These are phyloP conservation scores for Penicillium brevicompactum DNA, from an alignment of 2,329 filamentous ascomycete species.

Conservation along the genomic window DNA sequence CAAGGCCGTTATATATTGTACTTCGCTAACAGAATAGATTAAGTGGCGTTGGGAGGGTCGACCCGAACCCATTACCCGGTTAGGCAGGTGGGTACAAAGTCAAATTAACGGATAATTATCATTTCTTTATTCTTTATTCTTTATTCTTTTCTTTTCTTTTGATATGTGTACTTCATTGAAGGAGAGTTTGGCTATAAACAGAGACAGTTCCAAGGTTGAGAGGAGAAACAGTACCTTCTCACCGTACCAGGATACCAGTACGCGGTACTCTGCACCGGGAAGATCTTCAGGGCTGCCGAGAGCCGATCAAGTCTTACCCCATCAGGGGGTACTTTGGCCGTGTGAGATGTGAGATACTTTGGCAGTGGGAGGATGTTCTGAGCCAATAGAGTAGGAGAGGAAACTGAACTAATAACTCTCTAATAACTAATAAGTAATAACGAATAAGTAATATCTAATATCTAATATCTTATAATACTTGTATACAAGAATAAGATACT, in stretches of 20 bases:
- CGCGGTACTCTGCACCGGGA: background rate
- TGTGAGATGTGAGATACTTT: background rate
- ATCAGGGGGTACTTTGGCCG: background rate
- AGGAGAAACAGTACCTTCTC: no score
- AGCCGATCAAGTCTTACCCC: conserved; percentile 11
- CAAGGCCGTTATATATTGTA: no score
- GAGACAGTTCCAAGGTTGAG: no score
- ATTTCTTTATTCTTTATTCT: background rate
- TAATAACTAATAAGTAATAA: no score
- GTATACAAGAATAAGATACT: background rate
- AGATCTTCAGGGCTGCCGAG: conserved; percentile 12
- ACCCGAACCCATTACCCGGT: conserved; percentile 7
- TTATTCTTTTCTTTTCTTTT: background rate
- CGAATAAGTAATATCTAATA: background rate
- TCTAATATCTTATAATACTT: background rate
- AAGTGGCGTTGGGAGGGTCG: conserved; percentile 11
- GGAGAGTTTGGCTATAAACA: no score
- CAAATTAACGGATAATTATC: background rate
- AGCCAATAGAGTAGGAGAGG: no score
- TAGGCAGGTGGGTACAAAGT: conserved; percentile 12
- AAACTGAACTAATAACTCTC: no score
- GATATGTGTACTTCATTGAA: no score
- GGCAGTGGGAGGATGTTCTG: no score
- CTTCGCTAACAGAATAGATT: background rate
- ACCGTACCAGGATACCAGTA: no score